These are phyloP conservation scores for Purpureocillium lavendulum DNA, from an alignment of 2,329 filamentous ascomycete species.

Conservation along the genomic window DNA sequence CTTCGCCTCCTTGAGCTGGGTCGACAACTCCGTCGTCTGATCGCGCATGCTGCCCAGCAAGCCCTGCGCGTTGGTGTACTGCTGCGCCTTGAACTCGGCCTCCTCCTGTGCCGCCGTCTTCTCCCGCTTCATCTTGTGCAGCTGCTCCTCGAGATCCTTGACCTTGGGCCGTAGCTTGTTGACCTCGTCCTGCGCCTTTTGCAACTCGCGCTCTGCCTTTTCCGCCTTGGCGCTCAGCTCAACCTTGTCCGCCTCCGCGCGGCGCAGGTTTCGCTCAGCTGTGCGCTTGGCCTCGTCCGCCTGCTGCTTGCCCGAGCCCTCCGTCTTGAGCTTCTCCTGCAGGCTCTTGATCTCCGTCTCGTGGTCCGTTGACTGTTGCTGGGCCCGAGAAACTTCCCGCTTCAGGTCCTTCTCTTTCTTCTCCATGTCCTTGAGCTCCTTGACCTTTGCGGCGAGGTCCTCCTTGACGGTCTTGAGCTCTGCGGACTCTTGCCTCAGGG, in stretches of 20 bases:
- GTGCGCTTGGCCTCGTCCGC: constrained; percentile 73
- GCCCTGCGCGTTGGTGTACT: constrained; percentile 78
- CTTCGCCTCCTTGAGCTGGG: constrained; percentile 85
- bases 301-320: constrained; percentile 61
- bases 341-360: constrained; percentile 71
- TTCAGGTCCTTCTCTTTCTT: constrained; percentile 74
- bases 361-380: constrained; percentile 62
- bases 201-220: constrained; percentile 61
- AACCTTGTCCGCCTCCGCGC: constrained; percentile 69
- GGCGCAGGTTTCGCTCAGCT: constrained; percentile 68
- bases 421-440: constrained; percentile 68
- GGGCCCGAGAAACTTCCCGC: constrained; percentile 61
- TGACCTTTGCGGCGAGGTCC: constrained; percentile 51
- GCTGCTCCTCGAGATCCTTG: constrained; percentile 64
- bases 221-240: constrained; percentile 69
- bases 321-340: constrained; percentile 69
- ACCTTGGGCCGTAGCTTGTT: constrained; percentile 53
- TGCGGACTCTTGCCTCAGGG: constrained; percentile 66
- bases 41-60: constrained; percentile 89
- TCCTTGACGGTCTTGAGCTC: constrained; percentile 68
- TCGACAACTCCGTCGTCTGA: constrained; percentile 77
- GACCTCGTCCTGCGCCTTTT: constrained; percentile 64
- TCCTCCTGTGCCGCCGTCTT: constrained; percentile 66
- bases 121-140: constrained; percentile 60
- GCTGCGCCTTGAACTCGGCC: constrained; percentile 71